Evolutionary conservation across 2,329 filamentous ascomycete genomes (phyloP).

Genomic region (Cytospora chrysosperma): DNA sequence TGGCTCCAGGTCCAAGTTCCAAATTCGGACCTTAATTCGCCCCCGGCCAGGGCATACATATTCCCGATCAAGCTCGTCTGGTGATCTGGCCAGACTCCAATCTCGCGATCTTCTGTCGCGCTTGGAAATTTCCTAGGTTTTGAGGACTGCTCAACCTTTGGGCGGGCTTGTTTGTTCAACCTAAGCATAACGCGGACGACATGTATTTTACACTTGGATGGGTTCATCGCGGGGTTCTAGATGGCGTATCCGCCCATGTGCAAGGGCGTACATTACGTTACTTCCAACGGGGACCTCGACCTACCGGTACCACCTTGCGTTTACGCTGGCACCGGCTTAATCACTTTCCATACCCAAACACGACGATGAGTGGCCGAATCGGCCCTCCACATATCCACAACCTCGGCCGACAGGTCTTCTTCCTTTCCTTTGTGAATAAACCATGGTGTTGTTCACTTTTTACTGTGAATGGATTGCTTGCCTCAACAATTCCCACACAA

Average conservation of each 20-base stretch:
- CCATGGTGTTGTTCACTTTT: not conserved
- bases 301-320: slow-evolving; percentile 15
- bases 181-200: not conserved
- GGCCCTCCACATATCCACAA: not conserved
- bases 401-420: not conserved
- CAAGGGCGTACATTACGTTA: not conserved
- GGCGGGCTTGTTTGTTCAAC: not conserved
- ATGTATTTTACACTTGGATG: slow-evolving; percentile 1
- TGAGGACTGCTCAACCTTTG: not conserved
- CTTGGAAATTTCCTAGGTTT: not conserved
- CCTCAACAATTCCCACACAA: slow-evolving; percentile 1
- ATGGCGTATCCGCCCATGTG: slow-evolving; percentile 5
- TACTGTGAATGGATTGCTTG: not conserved
- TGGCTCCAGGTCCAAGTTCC: not conserved
- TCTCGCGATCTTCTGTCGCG: not conserved
- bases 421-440: not conserved
- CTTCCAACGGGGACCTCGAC: not conserved
- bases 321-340: slow-evolving; percentile 18
- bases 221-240: slow-evolving; percentile 6
- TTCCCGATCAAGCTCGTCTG: slow-evolving; percentile 18
- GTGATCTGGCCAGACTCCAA: not conserved
- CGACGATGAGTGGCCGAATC: not conserved
- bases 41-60: slow-evolving; percentile 21
- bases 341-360: not conserved
- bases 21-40: slow-evolving; percentile 15